A percentile compares a stretch with the other conserved stretches of the same genome.
These are phyloP conservation scores for Chrysanthemum makinoi DNA, from an alignment of 129 eudicot species.

Conservation along the genomic window DNA sequence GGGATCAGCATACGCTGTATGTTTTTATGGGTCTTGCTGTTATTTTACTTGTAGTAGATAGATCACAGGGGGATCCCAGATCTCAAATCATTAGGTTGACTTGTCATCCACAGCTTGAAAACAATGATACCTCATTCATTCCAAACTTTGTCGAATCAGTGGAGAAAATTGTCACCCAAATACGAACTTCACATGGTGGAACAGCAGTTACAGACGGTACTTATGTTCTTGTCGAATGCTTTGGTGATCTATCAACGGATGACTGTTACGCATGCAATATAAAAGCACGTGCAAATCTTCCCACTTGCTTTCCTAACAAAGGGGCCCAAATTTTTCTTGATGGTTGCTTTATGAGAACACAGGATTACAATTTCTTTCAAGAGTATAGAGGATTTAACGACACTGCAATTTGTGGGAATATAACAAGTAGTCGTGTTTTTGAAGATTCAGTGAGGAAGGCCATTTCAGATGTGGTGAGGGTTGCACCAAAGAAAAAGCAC, in stretches of 20 bases:
- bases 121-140: conserved; percentile 26
- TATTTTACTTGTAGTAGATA: conserved; percentile 25
- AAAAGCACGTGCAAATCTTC: conserved; percentile 54
- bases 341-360: conserved; percentile 72
- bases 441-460: conserved; percentile 38
- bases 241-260: conserved; percentile 62
- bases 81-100: conserved; percentile 30
- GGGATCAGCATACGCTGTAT: conserved; percentile 8
- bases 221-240: conserved; percentile 67
- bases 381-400: conserved; percentile 46
- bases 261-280: conserved; percentile 68
- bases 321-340: conserved; percentile 61
- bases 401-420: conserved; percentile 49
- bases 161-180: conserved; percentile 42
- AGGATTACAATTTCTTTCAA: conserved; percentile 46
- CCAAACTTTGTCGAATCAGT: conserved; percentile 46
- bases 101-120: conserved; percentile 23
- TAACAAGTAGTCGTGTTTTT: conserved; percentile 28
- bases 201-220: conserved; percentile 34
- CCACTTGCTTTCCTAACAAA: conserved; percentile 51
- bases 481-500: conserved; percentile 33
- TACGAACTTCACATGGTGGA: conserved; percentile 41
- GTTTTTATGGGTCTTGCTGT: conserved; percentile 13
- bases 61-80: conserved; percentile 54
- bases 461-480: conserved; percentile 39